These are phyloP conservation scores for Euphorbia peplus DNA, from an alignment of 345 rosid genomes.

Conservation along the genomic window DNA sequence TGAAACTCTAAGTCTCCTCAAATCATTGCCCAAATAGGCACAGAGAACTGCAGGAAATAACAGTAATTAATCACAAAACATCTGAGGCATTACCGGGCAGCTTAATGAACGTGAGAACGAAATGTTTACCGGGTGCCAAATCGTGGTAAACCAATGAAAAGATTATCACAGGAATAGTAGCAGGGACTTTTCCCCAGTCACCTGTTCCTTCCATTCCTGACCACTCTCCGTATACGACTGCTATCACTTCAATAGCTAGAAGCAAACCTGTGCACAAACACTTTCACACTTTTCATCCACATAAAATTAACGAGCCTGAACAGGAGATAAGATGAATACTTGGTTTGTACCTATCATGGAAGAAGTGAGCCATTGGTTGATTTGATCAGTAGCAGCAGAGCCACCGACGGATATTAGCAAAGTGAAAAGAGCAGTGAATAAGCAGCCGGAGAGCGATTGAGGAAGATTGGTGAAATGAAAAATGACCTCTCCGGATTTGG, in stretches of 20 bases:
- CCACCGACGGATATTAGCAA: slow-evolving; percentile 49
- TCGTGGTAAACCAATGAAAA: slow-evolving; percentile 66
- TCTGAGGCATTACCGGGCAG: neutral
- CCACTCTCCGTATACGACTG: slow-evolving; percentile 46
- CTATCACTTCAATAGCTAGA: slow-evolving; percentile 50
- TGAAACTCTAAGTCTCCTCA: slow-evolving; percentile 44
- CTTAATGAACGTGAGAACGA: neutral
- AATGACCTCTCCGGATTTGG: slow-evolving; percentile 60
- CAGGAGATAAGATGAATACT: neutral
- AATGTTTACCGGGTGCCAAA: slow-evolving; percentile 45
- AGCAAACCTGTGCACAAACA: slow-evolving; percentile 41
- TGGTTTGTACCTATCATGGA: slow-evolving; percentile 47
- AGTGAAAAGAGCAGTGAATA: slow-evolving; percentile 45
- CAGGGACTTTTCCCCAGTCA: slow-evolving; percentile 56
- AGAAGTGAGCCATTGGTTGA: slow-evolving; percentile 56
- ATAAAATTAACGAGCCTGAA: neutral
- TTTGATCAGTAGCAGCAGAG: slow-evolving; percentile 48
- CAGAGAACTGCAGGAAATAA: slow-evolving; percentile 46
- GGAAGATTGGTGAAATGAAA: slow-evolving; percentile 49
- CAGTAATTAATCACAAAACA: slow-evolving; percentile 10
- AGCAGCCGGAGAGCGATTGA: slow-evolving; percentile 36
- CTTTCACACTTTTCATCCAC: slow-evolving; percentile 2
- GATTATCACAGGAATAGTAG: slow-evolving; percentile 54
- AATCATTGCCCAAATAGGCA: slow-evolving; percentile 62
- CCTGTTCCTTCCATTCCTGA: slow-evolving; percentile 44